A percentile compares a stretch with the other conserved stretches of the same genome.
These are phyloP conservation scores for Lipomyces kockii DNA, from an alignment of 805 yeast genomes.

Conservation along the genomic window DNA sequence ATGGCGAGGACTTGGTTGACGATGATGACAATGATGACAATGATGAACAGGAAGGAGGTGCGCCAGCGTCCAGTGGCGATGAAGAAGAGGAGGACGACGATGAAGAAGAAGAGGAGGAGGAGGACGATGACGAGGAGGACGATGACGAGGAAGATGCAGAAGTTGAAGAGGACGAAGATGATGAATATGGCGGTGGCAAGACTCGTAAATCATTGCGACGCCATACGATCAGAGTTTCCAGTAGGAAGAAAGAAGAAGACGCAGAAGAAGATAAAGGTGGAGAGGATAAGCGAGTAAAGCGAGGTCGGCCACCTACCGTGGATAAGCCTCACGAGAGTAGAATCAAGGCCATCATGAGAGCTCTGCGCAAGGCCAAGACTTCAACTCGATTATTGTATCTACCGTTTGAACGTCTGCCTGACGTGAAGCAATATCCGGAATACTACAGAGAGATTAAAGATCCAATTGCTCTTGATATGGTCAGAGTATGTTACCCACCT, in stretches of 20 bases:
- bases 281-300: conserved; percentile 57
- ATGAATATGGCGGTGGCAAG: conserved; percentile 40
- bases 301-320: conserved; percentile 90
- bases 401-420: conserved; percentile 55
- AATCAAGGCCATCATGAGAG: conserved; percentile 83
- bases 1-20: not conserved
- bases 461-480: conserved; percentile 64
- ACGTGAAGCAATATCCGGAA: conserved; percentile 78
- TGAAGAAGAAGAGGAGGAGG: conserved; percentile 33
- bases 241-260: conserved; percentile 34
- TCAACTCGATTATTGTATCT: conserved; percentile 39
- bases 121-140: conserved; percentile 42
- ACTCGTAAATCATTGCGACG: conserved; percentile 13
- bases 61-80: conserved; percentile 33
- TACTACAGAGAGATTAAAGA: conserved; percentile 67
- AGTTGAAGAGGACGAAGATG: conserved; percentile 40
- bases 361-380: conserved; percentile 71
- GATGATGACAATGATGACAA: not conserved
- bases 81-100: conserved; percentile 41
- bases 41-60: conserved; percentile 16
- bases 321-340: conserved; percentile 91
- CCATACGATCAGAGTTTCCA: conserved; percentile 16
- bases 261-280: conserved; percentile 42
- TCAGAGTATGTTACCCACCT: conserved; percentile 39
- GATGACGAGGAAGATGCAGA: conserved; percentile 38